Percentiles rank a stretch among this genome's conserved stretches.
phyloP scores from a whole-genome alignment of 768 basidiomycete genomes.

The Rhizopogon sp. region DNA sequence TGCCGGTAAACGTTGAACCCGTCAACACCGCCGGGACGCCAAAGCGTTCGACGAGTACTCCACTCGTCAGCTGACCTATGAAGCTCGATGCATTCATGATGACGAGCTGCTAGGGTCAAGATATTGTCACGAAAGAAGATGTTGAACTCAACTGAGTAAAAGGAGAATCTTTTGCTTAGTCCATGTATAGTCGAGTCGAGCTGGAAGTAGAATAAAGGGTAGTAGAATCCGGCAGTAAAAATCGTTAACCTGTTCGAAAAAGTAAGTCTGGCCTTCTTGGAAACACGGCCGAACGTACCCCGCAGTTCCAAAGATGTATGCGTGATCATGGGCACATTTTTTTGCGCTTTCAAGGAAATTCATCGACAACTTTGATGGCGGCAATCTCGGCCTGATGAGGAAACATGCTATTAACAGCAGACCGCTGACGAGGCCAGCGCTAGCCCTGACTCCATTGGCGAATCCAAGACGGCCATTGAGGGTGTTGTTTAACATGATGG shows the following conservation, averaged over 20 bases:
- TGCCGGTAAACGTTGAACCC: slow-evolving; percentile 33
- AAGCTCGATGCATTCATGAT: slow-evolving; percentile 54
- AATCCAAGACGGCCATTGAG: slow-evolving; percentile 41
- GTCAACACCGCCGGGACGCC: slow-evolving; percentile 34
- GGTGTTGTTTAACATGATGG: slow-evolving; percentile 55
- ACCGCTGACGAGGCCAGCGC: slow-evolving; percentile 34
- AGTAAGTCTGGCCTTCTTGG: not conserved
- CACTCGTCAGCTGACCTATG: slow-evolving; percentile 49
- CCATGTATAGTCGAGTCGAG: slow-evolving; percentile 46
- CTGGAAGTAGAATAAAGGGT: slow-evolving; percentile 58
- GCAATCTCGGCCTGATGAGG: slow-evolving; percentile 34
- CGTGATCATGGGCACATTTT: slow-evolving; percentile 19
- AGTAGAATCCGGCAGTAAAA: slow-evolving; percentile 41
- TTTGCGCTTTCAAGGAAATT: slow-evolving; percentile 17
- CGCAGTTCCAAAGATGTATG: slow-evolving; percentile 23
- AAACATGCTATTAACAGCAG: slow-evolving; percentile 35
- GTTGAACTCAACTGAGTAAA: slow-evolving; percentile 44
- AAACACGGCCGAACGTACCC: slow-evolving; percentile 11
- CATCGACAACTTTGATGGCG: slow-evolving; percentile 24
- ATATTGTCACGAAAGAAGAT: not conserved
- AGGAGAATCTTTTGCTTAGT: slow-evolving; percentile 43
- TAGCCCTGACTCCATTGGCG: slow-evolving; percentile 35
- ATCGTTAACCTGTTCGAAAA: slow-evolving; percentile 17
- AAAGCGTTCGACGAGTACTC: slow-evolving; percentile 36
- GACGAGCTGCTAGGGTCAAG: slow-evolving; percentile 33